Percentiles rank a stretch among this genome's conserved stretches.
phyloP scores from a whole-genome alignment of 257 asterid genomes.

The Forsythia viridissima region DNA sequence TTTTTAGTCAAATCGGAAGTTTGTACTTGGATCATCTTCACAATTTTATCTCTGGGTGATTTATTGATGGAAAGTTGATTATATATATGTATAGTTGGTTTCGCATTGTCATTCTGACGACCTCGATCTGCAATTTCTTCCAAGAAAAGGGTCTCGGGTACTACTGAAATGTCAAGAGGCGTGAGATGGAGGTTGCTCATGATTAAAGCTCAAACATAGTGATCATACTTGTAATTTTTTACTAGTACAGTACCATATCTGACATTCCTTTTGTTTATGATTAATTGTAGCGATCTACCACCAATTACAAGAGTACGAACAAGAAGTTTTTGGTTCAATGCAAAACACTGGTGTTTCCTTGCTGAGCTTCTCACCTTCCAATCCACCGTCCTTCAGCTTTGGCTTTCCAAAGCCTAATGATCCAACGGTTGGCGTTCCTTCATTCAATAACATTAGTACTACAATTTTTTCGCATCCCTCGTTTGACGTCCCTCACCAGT shows the following conservation, averaged over 20 bases:
- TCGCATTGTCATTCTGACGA: not conserved
- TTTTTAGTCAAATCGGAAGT: not conserved
- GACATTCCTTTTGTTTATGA: constrained; percentile 26
- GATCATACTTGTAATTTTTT: not conserved
- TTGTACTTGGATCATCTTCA: no score
- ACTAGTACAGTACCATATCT: not conserved
- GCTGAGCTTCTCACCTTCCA: constrained; percentile 37
- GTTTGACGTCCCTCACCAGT: constrained; percentile 56
- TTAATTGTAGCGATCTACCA: constrained; percentile 58
- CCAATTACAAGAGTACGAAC: constrained; percentile 80
- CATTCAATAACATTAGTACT: constrained; percentile 48
- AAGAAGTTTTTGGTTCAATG: constrained; percentile 46
- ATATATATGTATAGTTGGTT: not conserved
- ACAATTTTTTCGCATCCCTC: constrained; percentile 52
- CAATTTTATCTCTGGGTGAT: not conserved
- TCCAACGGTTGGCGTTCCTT: constrained; percentile 46
- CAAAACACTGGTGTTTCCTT: constrained; percentile 29
- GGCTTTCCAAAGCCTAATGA: constrained; percentile 70
- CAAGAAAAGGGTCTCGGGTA: not conserved
- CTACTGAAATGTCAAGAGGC: not conserved
- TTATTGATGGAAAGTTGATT: no score
- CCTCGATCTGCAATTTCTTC: not conserved
- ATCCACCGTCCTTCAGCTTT: constrained; percentile 63
- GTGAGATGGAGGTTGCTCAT: not conserved
- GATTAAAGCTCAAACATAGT: not conserved